Evolutionary conservation across 2,329 filamentous ascomycete genomes (phyloP).

Genomic region (Corniculantispora saksenae): DNA sequence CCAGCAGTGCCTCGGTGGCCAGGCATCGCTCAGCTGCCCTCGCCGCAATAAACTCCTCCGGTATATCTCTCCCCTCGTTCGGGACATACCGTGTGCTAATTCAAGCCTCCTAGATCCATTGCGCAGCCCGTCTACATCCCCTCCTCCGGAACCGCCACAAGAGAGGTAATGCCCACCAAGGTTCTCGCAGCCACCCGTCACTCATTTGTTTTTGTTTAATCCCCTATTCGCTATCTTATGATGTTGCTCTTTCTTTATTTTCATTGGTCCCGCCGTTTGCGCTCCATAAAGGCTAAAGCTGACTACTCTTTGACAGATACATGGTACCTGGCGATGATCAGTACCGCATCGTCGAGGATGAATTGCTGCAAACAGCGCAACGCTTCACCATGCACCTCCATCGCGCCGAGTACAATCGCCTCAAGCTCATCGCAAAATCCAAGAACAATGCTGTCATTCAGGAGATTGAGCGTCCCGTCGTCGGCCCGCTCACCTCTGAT

Average conservation of each 20-base stretch:
- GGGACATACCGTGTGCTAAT: constrained; percentile 20
- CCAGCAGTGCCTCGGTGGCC: constrained; percentile 1
- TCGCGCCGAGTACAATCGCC: constrained; percentile 71
- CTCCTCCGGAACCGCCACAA: constrained; percentile 48
- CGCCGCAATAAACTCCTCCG: constrained; percentile 11
- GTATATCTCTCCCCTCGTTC: not conserved
- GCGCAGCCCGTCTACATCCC: constrained; percentile 51
- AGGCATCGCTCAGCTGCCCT: not conserved
- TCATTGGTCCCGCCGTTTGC: not conserved
- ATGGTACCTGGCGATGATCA: constrained; percentile 74
- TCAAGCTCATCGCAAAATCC: constrained; percentile 58
- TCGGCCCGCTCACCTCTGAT: constrained; percentile 36
- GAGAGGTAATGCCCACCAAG: constrained; percentile 41
- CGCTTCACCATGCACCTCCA: constrained; percentile 75
- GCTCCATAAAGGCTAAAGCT: not conserved
- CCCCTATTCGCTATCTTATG: too few relatives aligned
- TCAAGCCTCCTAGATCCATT: constrained; percentile 23
- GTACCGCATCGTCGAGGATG: constrained; percentile 84
- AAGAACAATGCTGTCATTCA: constrained; percentile 55
- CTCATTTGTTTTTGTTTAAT: not conserved
- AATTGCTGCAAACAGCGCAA: constrained; percentile 67
- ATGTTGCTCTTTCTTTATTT: not conserved
- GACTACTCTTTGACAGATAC: constrained; percentile 39
- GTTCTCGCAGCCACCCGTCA: constrained; percentile 3
- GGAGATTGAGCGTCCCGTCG: constrained; percentile 53